Evolutionary conservation across 2,329 filamentous ascomycete species (phyloP), one percentile per base, ranked within the genome.

Genomic region (Diaporthe ilicicola): DNA sequence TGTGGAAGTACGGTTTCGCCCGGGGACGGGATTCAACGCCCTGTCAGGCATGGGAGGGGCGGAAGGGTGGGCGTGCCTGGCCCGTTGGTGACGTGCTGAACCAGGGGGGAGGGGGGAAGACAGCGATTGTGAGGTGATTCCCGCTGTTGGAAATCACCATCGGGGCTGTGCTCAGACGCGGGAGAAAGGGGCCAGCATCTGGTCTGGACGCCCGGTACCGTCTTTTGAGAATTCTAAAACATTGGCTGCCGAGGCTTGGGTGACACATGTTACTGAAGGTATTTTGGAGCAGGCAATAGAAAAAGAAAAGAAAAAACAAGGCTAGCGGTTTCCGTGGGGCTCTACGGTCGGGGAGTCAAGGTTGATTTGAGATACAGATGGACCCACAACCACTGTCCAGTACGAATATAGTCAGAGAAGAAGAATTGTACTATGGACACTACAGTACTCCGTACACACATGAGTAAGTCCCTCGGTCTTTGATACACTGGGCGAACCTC

Each of bases 341-440:
- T 44, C 6, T 50, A 37, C n/a, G 59, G 13, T 39, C 59, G 39
- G 51, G 44, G 8, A 50, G n/a, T 50, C 59, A 50, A 27, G 7
- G 29, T 19, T 50, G 59, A 64, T 64, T 64, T 64, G 59, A 64
- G 59, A 37, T 64, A 37, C 44, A n/a, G n/a, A 37, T 29, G n/a
- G 46, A 3, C 44, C 59, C 59, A 62, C 19, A 13, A 27, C 12
- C 42, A 34, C 56, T 37, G 59, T 12, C n/a, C 29, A 24, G 44
- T 19, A 37, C 44, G 13, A 19, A 19, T 37, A 62, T 62, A 34
- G 29, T 64, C 42, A 50, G 59, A 39, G 19, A 24, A 64, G 27
- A 24, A 13, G 29, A 24, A 37, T 19, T 50, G 44, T 37, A 24
- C 29, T 50, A n/a, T n/a, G n/a, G n/a, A n/a, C 32, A 39, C 13